phyloP scores from a whole-genome alignment of 2,329 filamentous ascomycete species.

The Colletotrichum orbiculare region DNA sequence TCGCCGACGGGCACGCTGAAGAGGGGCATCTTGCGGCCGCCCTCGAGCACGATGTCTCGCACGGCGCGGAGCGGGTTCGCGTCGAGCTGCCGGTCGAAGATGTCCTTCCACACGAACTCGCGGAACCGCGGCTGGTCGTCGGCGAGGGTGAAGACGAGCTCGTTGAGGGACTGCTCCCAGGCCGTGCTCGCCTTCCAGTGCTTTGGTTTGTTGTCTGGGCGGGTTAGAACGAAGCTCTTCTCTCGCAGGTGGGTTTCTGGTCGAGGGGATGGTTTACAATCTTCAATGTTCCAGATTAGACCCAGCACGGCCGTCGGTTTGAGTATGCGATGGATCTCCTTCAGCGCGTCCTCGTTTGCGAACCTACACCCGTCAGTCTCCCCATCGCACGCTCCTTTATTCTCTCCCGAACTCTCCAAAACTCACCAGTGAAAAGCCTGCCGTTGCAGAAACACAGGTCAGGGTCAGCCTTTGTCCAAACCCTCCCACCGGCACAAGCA shows the following conservation, averaged over 20 bases:
- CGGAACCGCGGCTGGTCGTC: conserved; percentile 75
- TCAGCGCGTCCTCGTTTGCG: conserved; percentile 69
- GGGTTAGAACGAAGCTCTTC: background rate
- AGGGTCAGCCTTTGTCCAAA: conserved; percentile 15
- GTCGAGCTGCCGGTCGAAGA: conserved; percentile 70
- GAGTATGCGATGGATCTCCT: conserved; percentile 75
- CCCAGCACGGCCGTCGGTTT: conserved; percentile 70
- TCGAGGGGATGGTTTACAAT: conserved; percentile 61
- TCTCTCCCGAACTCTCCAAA: conserved; percentile 1
- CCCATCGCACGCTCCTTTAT: too few species aligned
- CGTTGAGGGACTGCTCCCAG: conserved; percentile 73
- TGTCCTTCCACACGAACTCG: conserved; percentile 69
- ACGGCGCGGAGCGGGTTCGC: conserved; percentile 64
- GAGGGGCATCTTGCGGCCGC: conserved; percentile 48
- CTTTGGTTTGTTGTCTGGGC: conserved; percentile 71
- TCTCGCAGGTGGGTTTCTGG: too few species aligned
- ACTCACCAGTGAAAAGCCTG: conserved; percentile 68
- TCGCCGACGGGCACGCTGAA: conserved; percentile 73
- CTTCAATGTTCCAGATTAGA: conserved; percentile 80
- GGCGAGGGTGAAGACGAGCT: conserved; percentile 63
- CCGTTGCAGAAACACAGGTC: too few species aligned
- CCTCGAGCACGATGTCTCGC: conserved; percentile 49
- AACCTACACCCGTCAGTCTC: conserved; percentile 64
- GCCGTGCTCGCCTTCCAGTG: conserved; percentile 64
- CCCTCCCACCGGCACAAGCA: background rate